Base-by-base conservation (phyloP, 371 early-diverging fungal genomes). In the Polyrhizophydium stewartii region DNA sequence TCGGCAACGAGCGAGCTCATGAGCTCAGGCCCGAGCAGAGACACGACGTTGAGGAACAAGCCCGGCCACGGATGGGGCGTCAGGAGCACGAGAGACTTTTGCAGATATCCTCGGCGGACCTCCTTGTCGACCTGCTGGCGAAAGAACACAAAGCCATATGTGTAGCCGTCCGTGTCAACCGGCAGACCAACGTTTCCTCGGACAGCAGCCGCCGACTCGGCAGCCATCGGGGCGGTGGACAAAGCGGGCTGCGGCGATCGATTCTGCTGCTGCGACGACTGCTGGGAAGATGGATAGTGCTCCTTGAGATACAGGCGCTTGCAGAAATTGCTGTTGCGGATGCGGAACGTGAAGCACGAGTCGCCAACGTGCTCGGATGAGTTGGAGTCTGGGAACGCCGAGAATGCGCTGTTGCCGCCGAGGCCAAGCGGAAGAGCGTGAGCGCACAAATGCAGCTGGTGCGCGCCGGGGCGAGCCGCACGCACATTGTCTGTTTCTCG, bases 341-440 rank as follows among this genome's bases (percentile, higher is more conserved):
- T 85, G 50, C 95, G 87, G 69, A 95, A 93, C 51, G 87, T 87
- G 74, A 90, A 95, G 17, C 89, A 85, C 58, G 88, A 89, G 77
- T 97, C 96, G 56, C 94, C 94, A n/a, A 88, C 79, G 72, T 92
- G 92, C 61, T 89, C 85, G 21, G 89, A 87, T 1, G 83, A 79
- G 60, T 94, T 92, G 22, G 94, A 92, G 81, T 97, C 97, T 1
- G 97, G 97, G 73, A 97, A 94, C 5, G 95, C 90, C 12, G 94
- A 91, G 79, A 94, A 97, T 68, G 92, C 86, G 46, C 92, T 91
- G 22, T 19, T 46, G 7, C 7, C 13, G 35, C n/a, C n/a, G n/a
- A n/a, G n/a, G n/a, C n/a, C n/a, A n/a, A n/a, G n/a, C n/a, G 35
- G 35, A 3, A 35, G 7, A 35, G 35, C 7, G 35, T 35, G 7